Evolutionary conservation across 1,284 basidiomycete genomes (phyloP).

Genomic region (Vanrija pseudolonga): DNA sequence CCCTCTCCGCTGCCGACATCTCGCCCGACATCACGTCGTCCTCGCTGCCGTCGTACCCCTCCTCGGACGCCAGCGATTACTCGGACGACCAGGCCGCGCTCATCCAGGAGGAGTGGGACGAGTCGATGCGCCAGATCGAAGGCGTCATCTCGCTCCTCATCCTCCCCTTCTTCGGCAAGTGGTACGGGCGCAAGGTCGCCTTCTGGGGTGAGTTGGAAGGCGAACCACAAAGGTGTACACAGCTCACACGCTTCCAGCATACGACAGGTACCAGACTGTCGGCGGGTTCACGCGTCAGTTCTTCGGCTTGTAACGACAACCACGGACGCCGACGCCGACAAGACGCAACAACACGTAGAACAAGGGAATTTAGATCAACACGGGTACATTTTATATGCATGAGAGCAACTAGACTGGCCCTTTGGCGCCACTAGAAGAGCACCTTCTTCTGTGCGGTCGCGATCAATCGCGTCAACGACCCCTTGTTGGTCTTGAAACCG

Average conservation of each 20-base stretch:
- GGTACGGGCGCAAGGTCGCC: constrained; percentile 77
- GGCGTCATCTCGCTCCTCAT: constrained; percentile 73
- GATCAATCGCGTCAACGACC: constrained; percentile 50
- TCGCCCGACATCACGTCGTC: constrained; percentile 17
- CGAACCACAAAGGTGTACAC: no score
- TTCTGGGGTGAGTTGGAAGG: constrained; percentile 65
- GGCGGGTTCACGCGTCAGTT: constrained; percentile 67
- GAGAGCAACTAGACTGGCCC: background rate
- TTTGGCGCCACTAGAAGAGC: background rate
- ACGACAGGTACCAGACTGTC: constrained; percentile 64
- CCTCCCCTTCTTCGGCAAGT: constrained; percentile 82
- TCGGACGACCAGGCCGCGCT: constrained; percentile 63
- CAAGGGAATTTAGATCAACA: background rate
- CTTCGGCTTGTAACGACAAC: constrained; percentile 47
- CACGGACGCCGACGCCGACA: background rate
- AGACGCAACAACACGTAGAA: background rate
- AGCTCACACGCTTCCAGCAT: constrained; percentile 53
- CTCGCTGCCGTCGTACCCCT: constrained; percentile 42
- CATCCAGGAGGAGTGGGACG: constrained; percentile 88
- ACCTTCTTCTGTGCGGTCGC: background rate
- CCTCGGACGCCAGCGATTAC: constrained; percentile 53
- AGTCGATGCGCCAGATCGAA: constrained; percentile 76
- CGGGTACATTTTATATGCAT: constrained; percentile 1
- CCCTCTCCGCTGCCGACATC: constrained; percentile 13
- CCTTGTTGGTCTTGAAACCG: constrained; percentile 45